Percentiles rank a stretch among this genome's conserved stretches.
phyloP scores from a whole-genome alignment of 306 rosid genomes.

The Sindora glabra region DNA sequence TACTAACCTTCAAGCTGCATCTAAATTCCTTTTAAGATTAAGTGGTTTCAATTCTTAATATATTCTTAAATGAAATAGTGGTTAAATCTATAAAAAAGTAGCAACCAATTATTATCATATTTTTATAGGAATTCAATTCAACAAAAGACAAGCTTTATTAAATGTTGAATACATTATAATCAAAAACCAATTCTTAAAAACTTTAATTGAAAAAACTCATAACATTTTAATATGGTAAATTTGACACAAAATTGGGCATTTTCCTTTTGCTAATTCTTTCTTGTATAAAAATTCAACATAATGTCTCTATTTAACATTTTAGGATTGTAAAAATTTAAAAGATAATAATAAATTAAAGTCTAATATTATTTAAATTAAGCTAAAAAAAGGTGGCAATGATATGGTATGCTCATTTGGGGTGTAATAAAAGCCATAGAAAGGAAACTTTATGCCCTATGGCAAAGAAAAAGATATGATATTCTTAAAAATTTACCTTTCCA shows the following conservation, averaged over 20 bases:
- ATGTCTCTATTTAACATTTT: too few relatives aligned
- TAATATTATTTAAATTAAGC: not conserved
- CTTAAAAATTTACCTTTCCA: conserved; percentile 48
- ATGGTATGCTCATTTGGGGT: not conserved
- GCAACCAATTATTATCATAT: not conserved
- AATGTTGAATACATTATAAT: not conserved
- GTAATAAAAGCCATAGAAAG: not conserved
- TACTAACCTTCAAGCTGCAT: conserved; percentile 52
- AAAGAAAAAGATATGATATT: not conserved
- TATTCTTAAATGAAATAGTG: conserved; percentile 60
- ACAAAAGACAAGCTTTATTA: not conserved
- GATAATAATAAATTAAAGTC: too few relatives aligned
- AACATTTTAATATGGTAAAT: too few relatives aligned
- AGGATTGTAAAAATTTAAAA: too few relatives aligned
- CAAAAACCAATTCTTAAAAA: not conserved
- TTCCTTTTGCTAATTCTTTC: not conserved
- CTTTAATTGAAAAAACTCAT: not conserved
- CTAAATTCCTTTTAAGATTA: conserved; percentile 55
- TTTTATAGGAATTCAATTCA: not conserved
- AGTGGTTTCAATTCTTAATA: conserved; percentile 34
- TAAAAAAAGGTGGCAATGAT: not conserved
- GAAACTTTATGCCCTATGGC: not conserved
- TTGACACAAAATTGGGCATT: too few relatives aligned
- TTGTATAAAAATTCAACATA: not conserved
- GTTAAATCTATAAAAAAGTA: conserved; percentile 17